Evolutionary conservation across 2,329 filamentous ascomycete species (phyloP).

Genomic region (Fusarium redolens): DNA sequence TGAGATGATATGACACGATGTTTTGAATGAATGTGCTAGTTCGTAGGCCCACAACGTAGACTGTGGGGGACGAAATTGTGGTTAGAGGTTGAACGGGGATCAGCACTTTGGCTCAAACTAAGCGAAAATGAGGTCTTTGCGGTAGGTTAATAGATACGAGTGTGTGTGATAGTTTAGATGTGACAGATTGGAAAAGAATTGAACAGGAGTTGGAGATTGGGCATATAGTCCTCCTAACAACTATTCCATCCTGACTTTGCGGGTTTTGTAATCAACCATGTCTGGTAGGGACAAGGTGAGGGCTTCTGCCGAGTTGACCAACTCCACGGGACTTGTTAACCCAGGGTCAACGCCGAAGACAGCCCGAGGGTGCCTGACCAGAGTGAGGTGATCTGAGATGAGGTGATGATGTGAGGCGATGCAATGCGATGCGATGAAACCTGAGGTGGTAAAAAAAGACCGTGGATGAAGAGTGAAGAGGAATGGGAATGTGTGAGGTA

Average conservation of each 20-base stretch:
- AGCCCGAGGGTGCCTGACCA: not conserved
- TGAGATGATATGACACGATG: conserved; percentile 27
- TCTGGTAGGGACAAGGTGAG: conserved; percentile 3
- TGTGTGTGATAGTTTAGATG: not conserved
- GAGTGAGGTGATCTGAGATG: conserved; percentile 6
- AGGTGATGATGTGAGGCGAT: conserved; percentile 17
- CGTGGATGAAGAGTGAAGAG: not conserved
- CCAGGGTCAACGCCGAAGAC: conserved; percentile 1
- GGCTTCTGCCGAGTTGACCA: conserved; percentile 9
- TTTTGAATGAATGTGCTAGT: conserved; percentile 6
- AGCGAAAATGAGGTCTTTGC: conserved; percentile 23
- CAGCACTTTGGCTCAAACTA: conserved; percentile 17
- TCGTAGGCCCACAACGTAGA: conserved; percentile 18
- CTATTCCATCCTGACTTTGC: conserved; percentile 30
- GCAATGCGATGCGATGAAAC: not conserved
- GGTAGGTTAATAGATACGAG: conserved; percentile 14
- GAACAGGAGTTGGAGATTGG: conserved; percentile 8
- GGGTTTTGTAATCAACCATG: conserved; percentile 39
- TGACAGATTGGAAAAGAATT: not conserved
- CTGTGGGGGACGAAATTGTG: conserved; percentile 27
- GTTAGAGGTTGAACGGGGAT: conserved; percentile 24
- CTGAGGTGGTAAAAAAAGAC: not conserved
- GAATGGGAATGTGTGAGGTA: not conserved
- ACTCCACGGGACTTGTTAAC: not conserved
- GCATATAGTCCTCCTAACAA: conserved; percentile 14